These are phyloP conservation scores for Rutidosis leptorrhynchoides DNA, from an alignment of 129 eudicot genomes.

Conservation along the genomic window DNA sequence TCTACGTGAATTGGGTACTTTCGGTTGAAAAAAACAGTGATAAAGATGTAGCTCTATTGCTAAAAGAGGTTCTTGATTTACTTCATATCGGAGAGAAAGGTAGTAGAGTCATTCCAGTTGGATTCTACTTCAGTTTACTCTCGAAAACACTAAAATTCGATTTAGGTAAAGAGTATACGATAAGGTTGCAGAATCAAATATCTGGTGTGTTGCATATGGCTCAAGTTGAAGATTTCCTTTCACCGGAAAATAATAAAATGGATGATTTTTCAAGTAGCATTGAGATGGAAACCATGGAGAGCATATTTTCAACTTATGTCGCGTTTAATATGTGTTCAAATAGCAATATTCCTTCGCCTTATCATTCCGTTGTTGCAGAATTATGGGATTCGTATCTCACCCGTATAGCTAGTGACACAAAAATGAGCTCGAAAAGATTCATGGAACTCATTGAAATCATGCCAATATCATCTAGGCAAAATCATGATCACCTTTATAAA, in stretches of 20 bases:
- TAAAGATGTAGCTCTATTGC: slow-evolving; percentile 27
- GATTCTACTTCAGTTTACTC: slow-evolving; percentile 75
- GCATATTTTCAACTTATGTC: slow-evolving; percentile 55
- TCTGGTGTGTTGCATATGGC: slow-evolving; percentile 66
- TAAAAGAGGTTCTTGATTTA: slow-evolving; percentile 64
- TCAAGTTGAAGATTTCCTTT: slow-evolving; percentile 62
- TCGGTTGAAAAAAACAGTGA: slow-evolving; percentile 19
- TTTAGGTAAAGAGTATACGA: slow-evolving; percentile 34
- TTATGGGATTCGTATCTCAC: slow-evolving; percentile 73
- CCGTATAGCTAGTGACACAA: slow-evolving; percentile 52
- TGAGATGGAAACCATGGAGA: slow-evolving; percentile 56
- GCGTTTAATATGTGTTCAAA: slow-evolving; percentile 39
- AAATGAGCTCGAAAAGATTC: slow-evolving; percentile 48
- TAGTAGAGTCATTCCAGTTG: slow-evolving; percentile 65
- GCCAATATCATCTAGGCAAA: slow-evolving; percentile 62
- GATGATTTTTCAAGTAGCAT: slow-evolving; percentile 38
- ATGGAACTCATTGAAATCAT: slow-evolving; percentile 63
- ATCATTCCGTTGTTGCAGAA: slow-evolving; percentile 57
- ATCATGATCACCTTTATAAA: slow-evolving; percentile 76
- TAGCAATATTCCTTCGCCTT: slow-evolving; percentile 32
- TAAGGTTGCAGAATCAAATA: slow-evolving; percentile 59
- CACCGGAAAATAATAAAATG: slow-evolving; percentile 30
- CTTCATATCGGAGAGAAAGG: slow-evolving; percentile 58
- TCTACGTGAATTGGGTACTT: slow-evolving; percentile 62
- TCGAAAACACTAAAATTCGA: slow-evolving; percentile 52